Conservation (phyloP, 2,329 filamentous ascomycete genomes). For the Westerdykella aurantiaca region DNA sequence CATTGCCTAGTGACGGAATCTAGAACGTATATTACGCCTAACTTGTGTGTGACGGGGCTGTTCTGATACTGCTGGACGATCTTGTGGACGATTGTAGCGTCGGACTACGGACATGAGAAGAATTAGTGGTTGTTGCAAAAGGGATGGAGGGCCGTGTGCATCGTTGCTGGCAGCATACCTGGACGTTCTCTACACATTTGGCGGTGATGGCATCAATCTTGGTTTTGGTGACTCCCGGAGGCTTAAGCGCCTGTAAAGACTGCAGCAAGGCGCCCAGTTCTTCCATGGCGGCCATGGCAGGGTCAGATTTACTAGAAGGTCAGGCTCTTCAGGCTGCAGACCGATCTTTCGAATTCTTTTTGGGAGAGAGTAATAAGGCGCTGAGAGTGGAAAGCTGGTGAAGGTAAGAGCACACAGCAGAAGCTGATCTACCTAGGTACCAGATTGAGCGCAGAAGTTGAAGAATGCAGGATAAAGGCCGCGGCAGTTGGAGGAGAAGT, state of each 20-base stretch:
- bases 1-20: slow-evolving; percentile 99
- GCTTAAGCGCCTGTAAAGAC: slow-evolving; percentile 85
- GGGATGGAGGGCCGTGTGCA: too few relatives aligned
- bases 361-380: not conserved
- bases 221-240: slow-evolving; percentile 87
- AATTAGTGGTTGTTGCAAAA: too few relatives aligned
- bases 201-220: slow-evolving; percentile 83
- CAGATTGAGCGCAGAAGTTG: too few relatives aligned
- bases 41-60: slow-evolving; percentile 88
- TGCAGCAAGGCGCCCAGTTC: slow-evolving; percentile 87
- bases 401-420: not conserved
- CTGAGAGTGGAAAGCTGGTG: not conserved
- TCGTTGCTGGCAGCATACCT: slow-evolving; percentile 17
- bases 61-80: slow-evolving; percentile 97
- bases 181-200: slow-evolving; percentile 63
- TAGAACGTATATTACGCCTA: slow-evolving; percentile 99
- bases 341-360: not conserved
- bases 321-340: not conserved
- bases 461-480: not conserved
- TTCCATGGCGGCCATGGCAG: slow-evolving; percentile 61
- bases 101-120: slow-evolving; percentile 57
- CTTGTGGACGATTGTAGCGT: slow-evolving; percentile 91
- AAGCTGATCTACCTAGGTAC: not conserved
- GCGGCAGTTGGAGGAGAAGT: not conserved
- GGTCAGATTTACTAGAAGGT: slow-evolving; percentile 13